Evolutionary conservation across 768 basidiomycete species (phyloP).

Genomic region (Rhodosporidiobolus sp.): DNA sequence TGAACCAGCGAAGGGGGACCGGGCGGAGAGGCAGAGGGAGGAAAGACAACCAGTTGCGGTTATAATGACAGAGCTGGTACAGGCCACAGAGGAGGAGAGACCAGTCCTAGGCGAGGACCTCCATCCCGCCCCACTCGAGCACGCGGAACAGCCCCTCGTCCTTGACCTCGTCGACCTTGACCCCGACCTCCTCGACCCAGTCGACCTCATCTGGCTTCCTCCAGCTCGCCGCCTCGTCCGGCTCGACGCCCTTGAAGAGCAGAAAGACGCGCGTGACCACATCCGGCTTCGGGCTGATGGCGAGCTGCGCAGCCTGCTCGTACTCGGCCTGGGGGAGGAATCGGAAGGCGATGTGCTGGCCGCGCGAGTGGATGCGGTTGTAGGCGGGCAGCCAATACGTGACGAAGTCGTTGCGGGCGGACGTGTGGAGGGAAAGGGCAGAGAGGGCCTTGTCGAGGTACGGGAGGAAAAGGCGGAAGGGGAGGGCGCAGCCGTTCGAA

Average conservation of each 20-base stretch:
- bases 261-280: constrained; percentile 45
- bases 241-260: constrained; percentile 4
- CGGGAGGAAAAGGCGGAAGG: constrained; percentile 45
- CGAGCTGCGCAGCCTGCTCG: constrained; percentile 51
- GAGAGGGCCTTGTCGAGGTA: constrained; percentile 51
- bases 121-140: constrained; percentile 12
- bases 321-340: constrained; percentile 55
- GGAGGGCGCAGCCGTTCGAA: constrained; percentile 48
- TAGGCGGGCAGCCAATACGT: constrained; percentile 57
- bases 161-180: background rate
- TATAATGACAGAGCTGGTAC: no score
- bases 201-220: constrained; percentile 8
- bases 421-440: constrained; percentile 51
- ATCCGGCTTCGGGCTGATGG: constrained; percentile 52
- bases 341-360: constrained; percentile 53
- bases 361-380: constrained; percentile 65
- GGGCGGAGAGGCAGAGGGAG: no score
- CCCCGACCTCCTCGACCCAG: constrained; percentile 4
- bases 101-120: background rate
- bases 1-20: no score
- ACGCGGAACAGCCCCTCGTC: constrained; percentile 4
- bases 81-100: no score
- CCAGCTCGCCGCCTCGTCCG: background rate
- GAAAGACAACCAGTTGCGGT: no score
- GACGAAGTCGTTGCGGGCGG: constrained; percentile 56